Base-by-base conservation (phyloP, 2,329 filamentous ascomycete species). In the Penicillium sp. region DNA sequence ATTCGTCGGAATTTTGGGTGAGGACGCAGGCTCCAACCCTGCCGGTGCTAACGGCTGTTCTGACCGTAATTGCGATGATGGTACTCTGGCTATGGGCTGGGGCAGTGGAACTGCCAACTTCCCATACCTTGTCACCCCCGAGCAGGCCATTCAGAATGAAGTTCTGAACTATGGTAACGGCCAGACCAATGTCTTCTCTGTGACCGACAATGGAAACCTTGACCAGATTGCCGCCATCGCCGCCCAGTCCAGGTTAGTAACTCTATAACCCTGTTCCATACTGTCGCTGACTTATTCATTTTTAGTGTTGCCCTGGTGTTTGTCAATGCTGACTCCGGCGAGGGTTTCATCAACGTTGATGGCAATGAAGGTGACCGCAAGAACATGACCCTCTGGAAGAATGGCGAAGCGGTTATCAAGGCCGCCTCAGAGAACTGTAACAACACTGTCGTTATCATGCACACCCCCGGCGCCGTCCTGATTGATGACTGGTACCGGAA, bases 371-470 rank as follows among this genome's bases (percentile, higher is more conserved):
- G 94, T 55, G 93, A 97, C 73, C 88, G 94, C 51, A 92, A 92
- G 67, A 97, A 99, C 75, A 80, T 99, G 35, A 96, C 92, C 0
- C 80, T 96, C 0, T 97, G 93, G 93, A 81, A 87, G 57, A 82
- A 86, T 55, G 92, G 90, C 40, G 91, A 97, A 51, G 81, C 82
- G 0, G 77, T 97, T 53, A 89, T 97, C 75, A 83, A 89, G 74
- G 91, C 89, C 46, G 90, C 96, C 11, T 86, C 90, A 1, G 81
- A 85, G 7, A 70, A 85, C 58, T 92, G 88, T 80, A 86, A 88
- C 77, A 96, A 97, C 81, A 96, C 92, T 12, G 88, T 97, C 56
- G 90, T 97, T 15, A 85, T 97, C 54, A 88, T 97, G 56, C 93
- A 97, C 78, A 91, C 89, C 1, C 84, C 87, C 3, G 92, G 92